Base-by-base conservation (phyloP, 495 filamentous ascomycete genomes). In the Xylaria venustula region DNA sequence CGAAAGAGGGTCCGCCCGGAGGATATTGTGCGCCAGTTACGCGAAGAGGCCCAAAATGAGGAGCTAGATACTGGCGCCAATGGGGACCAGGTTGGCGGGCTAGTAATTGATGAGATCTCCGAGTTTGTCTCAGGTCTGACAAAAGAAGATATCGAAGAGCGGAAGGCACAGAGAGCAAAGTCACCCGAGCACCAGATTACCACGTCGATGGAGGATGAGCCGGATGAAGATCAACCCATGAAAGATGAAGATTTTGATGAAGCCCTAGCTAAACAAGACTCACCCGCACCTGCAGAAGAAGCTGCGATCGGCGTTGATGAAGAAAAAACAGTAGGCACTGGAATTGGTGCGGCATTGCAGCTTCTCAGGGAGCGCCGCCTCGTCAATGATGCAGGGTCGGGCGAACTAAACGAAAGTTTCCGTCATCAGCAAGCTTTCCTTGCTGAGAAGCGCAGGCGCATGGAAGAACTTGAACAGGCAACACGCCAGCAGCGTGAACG, bases 51-150 rank as follows among this genome's bases (percentile, higher is more conserved):
- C 80, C 83, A 74, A 80, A 83, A 37, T 68, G 77, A 49, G 68
- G 79, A 72, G 72, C 40, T 73, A 0, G 74, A 77, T 12, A 68
- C 63, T 5, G 76, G 77, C 1, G 76, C 79, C 11, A 79, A 74
- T 1, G 78, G 74, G 23, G 80, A 79, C 17, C 84, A 87, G 61
- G 87, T 85, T 25, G 84, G 82, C 15, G 93, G 93, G 28, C 79
- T 97, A 11, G 82, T 98, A 14, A 91, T 98, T 57, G 92, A 97
- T 64, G 93, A 98, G 70, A 97, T 93, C 14, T 89, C 91, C 3
- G 92, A 96, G 62, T 98, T 98, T 69, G 90, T 98, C 25, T 87
- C 91, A 19, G 90, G 91, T 64, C 73, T 98, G 54, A 85, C 88
- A 65, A 87, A 86, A 63, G 75, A 82, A n/a, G 85, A 79, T 2